Base-by-base conservation (phyloP, 2,329 filamentous ascomycete genomes). In the Echinosphaeria canescens region DNA sequence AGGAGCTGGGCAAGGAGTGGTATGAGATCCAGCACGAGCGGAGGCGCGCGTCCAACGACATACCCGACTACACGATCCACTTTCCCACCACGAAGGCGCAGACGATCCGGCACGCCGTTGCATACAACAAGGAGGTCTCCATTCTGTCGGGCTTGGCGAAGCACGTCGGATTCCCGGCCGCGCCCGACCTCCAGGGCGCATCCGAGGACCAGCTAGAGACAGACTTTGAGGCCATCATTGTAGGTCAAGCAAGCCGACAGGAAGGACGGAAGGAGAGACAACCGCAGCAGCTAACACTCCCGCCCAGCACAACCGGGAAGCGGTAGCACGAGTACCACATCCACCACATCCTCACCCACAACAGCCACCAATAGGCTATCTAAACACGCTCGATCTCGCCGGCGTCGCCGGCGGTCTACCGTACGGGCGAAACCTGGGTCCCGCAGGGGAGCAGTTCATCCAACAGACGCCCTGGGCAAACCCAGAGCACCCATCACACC, bases 41-140 rank as follows among this genome's bases (percentile, higher is more conserved):
- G 30, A 37, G 47, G 27, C 42, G 42, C 12, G 71, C 73, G 33
- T 75, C 80, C 33, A 75, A 79, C 39, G 73, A 75, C 32, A 68
- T 84, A 35, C 71, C 78, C 22, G 79, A 88, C 38, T 92, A 78
- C 43, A 72, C 75, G 30, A 66, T 90, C 37, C 68, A 75, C 28
- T 90, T 90, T 42, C 78, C 81, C 6, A 67, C 73, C 27, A 72
- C 74, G 34, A 68, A 72, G 33, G 64, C 72, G 15, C 74, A 84
- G 39, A 79, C 85, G 40, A 64, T 91, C 32, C 62, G 69, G 33
- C 78, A 93, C 34, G 84, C 91, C 38, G 65, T 82, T 26, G 76
- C 84, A 25, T 95, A 95, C 53, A 95, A 92, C 46, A 78, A 75
- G 36, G 88, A 98, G 46, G 84, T 98, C 4, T 91, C 84, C 0